Conservation (phyloP, 2,329 filamentous ascomycete species). For the Penicillium sclerotiorum region DNA sequence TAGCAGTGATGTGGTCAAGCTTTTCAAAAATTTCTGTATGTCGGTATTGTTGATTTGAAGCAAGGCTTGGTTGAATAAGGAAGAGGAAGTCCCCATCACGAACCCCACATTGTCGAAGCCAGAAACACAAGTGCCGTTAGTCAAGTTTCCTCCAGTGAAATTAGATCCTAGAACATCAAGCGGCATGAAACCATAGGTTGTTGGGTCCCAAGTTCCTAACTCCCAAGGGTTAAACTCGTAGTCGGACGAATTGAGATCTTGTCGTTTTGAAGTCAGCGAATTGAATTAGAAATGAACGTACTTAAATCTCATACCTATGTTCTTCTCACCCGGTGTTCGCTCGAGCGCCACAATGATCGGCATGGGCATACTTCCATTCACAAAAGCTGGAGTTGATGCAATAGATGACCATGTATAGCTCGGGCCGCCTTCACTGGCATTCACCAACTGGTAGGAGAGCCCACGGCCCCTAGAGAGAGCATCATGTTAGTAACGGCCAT, state of each 20-base stretch:
- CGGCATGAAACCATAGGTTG: slow-evolving; percentile 66
- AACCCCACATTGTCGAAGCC: slow-evolving; percentile 78
- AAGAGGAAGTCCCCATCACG: slow-evolving; percentile 70
- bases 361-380: slow-evolving; percentile 60
- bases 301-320: too few species aligned
- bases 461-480: slow-evolving; percentile 55
- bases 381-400: slow-evolving; percentile 46
- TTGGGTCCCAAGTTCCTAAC: slow-evolving; percentile 70
- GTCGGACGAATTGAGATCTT: slow-evolving; percentile 55
- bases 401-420: slow-evolving; percentile 70
- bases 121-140: slow-evolving; percentile 61
- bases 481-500: not conserved
- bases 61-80: slow-evolving; percentile 1
- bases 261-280: too few species aligned
- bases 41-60: slow-evolving; percentile 1
- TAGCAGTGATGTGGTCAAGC: not conserved
- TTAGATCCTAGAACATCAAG: slow-evolving; percentile 68
- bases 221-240: slow-evolving; percentile 72
- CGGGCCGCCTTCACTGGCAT: slow-evolving; percentile 68
- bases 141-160: slow-evolving; percentile 57
- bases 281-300: too few species aligned
- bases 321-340: slow-evolving; percentile 46
- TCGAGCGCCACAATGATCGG: slow-evolving; percentile 56
- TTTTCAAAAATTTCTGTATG: not conserved
- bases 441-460: slow-evolving; percentile 44